Conservation (phyloP, 73 alveolate genomes). For the Blepharisma stoltei region DNA sequence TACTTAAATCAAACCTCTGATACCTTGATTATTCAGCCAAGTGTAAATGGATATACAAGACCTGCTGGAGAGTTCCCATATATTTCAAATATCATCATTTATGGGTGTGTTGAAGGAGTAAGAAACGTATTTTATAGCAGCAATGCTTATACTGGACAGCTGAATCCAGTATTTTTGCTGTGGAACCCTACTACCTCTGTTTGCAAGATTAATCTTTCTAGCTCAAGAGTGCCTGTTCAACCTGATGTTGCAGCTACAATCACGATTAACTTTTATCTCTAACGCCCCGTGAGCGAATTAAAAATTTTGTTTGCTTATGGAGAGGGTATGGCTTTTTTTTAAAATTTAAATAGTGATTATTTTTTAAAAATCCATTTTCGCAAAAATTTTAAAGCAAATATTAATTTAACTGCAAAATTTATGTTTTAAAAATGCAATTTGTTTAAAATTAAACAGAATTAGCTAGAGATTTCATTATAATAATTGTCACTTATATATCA, state of each 20-base stretch:
- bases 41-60: neutral
- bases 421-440: no score
- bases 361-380: no score
- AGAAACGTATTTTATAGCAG: neutral
- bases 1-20: neutral
- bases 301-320: no score
- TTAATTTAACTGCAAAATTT: no score
- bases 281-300: no score
- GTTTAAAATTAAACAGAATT: no score
- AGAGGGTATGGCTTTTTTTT: no score
- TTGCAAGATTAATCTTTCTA: neutral
- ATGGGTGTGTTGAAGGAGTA: neutral
- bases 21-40: neutral
- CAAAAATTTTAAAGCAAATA: no score
- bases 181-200: neutral
- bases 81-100: neutral
- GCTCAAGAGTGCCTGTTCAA: neutral
- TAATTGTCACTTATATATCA: no score
- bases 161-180: neutral
- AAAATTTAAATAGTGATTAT: no score
- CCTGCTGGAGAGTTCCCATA: neutral
- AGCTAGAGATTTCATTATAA: no score
- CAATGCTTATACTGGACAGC: neutral
- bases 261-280: neutral
- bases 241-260: constrained; percentile 1